These are phyloP conservation scores for Phytopythium kandeliae DNA, from an alignment of 352 stramenopile genomes.

Conservation along the genomic window DNA sequence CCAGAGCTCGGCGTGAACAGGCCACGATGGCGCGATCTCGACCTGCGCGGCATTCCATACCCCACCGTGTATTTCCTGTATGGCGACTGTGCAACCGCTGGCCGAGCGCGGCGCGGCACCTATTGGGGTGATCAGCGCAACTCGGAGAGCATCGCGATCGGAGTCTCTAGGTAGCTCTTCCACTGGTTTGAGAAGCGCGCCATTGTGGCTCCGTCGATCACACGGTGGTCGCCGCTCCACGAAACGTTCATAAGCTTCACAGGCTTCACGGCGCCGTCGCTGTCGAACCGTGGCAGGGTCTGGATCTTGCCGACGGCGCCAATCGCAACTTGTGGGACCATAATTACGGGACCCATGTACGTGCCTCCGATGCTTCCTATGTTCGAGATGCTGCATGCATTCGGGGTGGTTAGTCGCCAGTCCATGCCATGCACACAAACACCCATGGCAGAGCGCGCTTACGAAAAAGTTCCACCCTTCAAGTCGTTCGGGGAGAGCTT, in stretches of 20 bases:
- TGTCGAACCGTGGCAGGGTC: conserved; percentile 91
- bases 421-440: background rate
- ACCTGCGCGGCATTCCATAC: background rate
- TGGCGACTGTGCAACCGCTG: background rate
- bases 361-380: conserved; percentile 97
- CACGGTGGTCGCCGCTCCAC: conserved; percentile 97
- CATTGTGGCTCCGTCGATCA: conserved; percentile 98
- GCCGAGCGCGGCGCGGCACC: background rate
- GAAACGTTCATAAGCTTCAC: conserved; percentile 94
- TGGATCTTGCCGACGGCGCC: conserved; percentile 96
- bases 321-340: conserved; percentile 96
- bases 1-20: conserved; percentile 16
- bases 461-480: conserved; percentile 88
- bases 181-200: conserved; percentile 96
- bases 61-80: background rate
- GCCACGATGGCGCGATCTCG: background rate
- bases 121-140: conserved; percentile 48
- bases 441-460: conserved; percentile 18
- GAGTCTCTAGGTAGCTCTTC: conserved; percentile 96
- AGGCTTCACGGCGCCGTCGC: conserved; percentile 78
- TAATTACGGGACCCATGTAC: conserved; percentile 96
- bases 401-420: conserved; percentile 4
- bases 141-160: conserved; percentile 88
- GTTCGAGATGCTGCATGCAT: conserved; percentile 76
- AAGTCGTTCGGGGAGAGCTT: conserved; percentile 88